Evolutionary conservation across 176 grass and related monocot genomes (phyloP).

Genomic region (Rhynchospora pubera): DNA sequence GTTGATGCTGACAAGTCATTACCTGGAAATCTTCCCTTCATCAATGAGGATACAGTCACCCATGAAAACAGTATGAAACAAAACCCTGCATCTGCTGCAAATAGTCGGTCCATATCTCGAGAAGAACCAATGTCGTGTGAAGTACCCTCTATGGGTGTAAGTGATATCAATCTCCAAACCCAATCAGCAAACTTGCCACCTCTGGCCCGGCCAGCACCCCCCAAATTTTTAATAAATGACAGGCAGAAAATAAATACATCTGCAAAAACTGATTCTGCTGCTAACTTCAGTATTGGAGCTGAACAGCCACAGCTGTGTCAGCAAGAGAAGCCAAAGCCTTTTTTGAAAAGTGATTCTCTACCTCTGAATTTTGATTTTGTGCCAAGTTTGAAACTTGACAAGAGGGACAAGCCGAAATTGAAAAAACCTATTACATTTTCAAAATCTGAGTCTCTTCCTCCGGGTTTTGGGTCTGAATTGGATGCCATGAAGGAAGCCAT

Average conservation of each 20-base stretch:
- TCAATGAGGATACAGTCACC: slow-evolving; percentile 14
- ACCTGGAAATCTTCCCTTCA: slow-evolving; percentile 27
- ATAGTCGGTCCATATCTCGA: slow-evolving; percentile 48
- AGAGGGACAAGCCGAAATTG: background rate
- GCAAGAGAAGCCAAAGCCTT: background rate
- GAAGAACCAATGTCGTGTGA: slow-evolving; percentile 35
- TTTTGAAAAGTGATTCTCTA: slow-evolving; percentile 20
- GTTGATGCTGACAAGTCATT: slow-evolving; percentile 37
- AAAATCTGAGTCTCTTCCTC: slow-evolving; percentile 33
- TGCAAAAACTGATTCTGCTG: background rate
- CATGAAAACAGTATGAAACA: slow-evolving; percentile 29
- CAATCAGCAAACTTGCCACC: slow-evolving; percentile 25
- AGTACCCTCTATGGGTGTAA: slow-evolving; percentile 52
- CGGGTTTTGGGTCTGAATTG: slow-evolving; percentile 45
- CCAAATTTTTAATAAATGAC: slow-evolving; percentile 43
- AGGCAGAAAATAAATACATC: slow-evolving; percentile 27
- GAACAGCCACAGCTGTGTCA: background rate
- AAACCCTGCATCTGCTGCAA: slow-evolving; percentile 16
- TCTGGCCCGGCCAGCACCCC: slow-evolving; percentile 43
- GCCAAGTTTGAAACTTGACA: background rate
- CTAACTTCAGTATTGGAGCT: background rate
- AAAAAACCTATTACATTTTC: slow-evolving; percentile 3
- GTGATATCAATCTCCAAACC: slow-evolving; percentile 31
- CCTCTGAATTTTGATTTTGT: slow-evolving; percentile 15
- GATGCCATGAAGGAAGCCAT: slow-evolving; percentile 88